Percentiles rank a stretch among this genome's conserved stretches.
Evolutionary conservation across 306 rosid species (phyloP).

Genomic region (Luffa acutangula): DNA sequence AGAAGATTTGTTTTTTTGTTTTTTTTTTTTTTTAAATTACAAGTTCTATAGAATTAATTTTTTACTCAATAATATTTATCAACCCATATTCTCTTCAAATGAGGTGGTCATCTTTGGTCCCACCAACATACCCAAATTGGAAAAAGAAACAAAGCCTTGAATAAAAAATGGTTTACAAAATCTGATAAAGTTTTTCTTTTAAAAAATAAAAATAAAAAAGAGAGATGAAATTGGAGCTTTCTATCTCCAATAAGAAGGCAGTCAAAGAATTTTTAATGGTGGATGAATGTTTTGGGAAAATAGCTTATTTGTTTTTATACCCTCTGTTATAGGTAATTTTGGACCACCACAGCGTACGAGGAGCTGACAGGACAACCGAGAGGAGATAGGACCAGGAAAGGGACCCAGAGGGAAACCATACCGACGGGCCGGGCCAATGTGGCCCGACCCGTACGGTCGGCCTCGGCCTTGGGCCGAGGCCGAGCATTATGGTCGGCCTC

Average conservation of each 20-base stretch:
- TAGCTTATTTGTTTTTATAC: constrained; percentile 3
- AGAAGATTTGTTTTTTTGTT: too few species aligned
- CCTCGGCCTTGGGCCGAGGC: too few species aligned
- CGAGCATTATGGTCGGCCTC: too few species aligned
- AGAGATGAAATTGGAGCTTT: background rate
- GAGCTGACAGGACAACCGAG: too few species aligned
- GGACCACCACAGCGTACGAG: too few species aligned
- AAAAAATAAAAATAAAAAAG: background rate
- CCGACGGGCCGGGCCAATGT: too few species aligned
- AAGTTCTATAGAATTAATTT: too few species aligned
- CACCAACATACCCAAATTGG: background rate
- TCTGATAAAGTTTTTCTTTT: background rate
- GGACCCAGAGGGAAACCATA: too few species aligned
- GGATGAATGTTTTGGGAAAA: background rate
- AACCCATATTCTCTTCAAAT: background rate
- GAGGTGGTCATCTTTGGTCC: background rate
- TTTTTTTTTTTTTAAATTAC: background rate
- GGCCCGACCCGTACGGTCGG: too few species aligned
- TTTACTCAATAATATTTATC: background rate
- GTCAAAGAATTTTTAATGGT: constrained; percentile 31
- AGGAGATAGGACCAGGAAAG: too few species aligned
- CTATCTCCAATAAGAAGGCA: constrained; percentile 25
- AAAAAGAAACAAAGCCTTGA: background rate
- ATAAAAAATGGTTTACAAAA: background rate
- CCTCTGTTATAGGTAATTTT: too few species aligned